Percentiles rank a stretch among this genome's conserved stretches.
These are phyloP conservation scores for Geotrichum fermentans DNA, from an alignment of 1,139 yeast genomes.

Conservation along the genomic window DNA sequence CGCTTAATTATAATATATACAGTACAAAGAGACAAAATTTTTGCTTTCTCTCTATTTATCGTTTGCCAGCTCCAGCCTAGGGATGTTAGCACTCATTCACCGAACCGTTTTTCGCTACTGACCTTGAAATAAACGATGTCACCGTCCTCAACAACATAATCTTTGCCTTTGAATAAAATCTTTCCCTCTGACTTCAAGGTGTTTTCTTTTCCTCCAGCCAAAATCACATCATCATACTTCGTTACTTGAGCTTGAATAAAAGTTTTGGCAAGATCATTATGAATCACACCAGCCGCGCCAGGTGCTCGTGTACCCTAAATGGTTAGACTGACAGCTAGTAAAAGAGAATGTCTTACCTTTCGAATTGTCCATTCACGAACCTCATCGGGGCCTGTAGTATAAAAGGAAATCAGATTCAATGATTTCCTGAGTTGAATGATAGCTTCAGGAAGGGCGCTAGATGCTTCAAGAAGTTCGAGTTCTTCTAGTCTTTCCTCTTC, in stretches of 20 bases:
- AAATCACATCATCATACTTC: conserved; percentile 34
- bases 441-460: conserved; percentile 77
- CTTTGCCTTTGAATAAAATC: conserved; percentile 51
- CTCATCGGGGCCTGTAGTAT: conserved; percentile 78
- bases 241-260: conserved; percentile 75
- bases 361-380: conserved; percentile 80
- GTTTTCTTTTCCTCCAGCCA: conserved; percentile 32
- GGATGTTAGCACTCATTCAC: background rate
- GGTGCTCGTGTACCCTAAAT: conserved; percentile 57
- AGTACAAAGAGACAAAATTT: too few relatives aligned
- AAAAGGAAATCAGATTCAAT: conserved; percentile 66
- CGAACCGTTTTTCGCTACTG: conserved; percentile 30
- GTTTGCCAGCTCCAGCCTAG: conserved; percentile 41
- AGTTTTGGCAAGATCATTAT: conserved; percentile 71
- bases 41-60: too few relatives aligned
- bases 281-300: conserved; percentile 82
- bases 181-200: conserved; percentile 32
- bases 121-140: conserved; percentile 62
- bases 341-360: conserved; percentile 25
- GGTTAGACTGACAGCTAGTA: background rate
- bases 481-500: conserved; percentile 80
- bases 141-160: conserved; percentile 69
- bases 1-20: background rate
- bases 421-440: conserved; percentile 58
- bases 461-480: conserved; percentile 68